These are phyloP conservation scores for Umbilicaria muhlenbergii DNA, from an alignment of 495 filamentous ascomycete species.

Conservation along the genomic window DNA sequence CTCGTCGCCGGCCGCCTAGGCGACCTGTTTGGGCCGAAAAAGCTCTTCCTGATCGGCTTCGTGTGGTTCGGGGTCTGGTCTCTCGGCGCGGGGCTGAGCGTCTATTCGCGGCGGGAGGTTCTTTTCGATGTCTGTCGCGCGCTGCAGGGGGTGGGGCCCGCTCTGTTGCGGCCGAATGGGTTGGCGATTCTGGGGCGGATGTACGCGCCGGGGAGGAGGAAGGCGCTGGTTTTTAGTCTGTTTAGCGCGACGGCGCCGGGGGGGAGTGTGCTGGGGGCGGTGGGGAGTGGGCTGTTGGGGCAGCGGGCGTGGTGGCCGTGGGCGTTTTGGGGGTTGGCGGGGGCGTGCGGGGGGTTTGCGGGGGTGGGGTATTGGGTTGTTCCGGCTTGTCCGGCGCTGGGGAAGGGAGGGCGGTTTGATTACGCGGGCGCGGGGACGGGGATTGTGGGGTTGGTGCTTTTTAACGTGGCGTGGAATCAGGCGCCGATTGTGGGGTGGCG, in stretches of 20 bases:
- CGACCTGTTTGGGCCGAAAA: conserved; percentile 42
- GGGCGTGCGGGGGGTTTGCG: conserved; percentile 26
- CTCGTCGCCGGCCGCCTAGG: conserved; percentile 44
- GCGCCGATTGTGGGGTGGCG: conserved; percentile 29
- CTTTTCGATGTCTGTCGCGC: conserved; percentile 44
- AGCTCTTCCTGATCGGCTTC: conserved; percentile 39
- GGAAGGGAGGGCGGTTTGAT: no score
- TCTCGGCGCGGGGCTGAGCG: conserved; percentile 32
- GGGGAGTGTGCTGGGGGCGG: conserved; percentile 33
- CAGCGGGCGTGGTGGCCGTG: conserved; percentile 49
- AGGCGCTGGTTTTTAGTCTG: conserved; percentile 47
- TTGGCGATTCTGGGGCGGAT: conserved; percentile 44
- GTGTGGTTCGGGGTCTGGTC: conserved; percentile 44
- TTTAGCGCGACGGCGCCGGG: conserved; percentile 48
- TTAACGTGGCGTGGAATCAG: conserved; percentile 38
- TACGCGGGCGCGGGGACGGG: not conserved
- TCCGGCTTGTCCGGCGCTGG: conserved; percentile 3
- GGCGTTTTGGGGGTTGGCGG: conserved; percentile 42
- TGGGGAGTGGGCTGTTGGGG: conserved; percentile 34
- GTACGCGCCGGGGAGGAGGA: conserved; percentile 35
- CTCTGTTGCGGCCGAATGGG: conserved; percentile 44
- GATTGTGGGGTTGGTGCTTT: conserved; percentile 22
- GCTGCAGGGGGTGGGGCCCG: conserved; percentile 45
- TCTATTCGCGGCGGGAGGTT: conserved; percentile 29
- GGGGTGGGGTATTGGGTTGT: conserved; percentile 19